Base-by-base conservation (phyloP, 1,284 basidiomycete genomes). In the Anthracocystis setariae region DNA sequence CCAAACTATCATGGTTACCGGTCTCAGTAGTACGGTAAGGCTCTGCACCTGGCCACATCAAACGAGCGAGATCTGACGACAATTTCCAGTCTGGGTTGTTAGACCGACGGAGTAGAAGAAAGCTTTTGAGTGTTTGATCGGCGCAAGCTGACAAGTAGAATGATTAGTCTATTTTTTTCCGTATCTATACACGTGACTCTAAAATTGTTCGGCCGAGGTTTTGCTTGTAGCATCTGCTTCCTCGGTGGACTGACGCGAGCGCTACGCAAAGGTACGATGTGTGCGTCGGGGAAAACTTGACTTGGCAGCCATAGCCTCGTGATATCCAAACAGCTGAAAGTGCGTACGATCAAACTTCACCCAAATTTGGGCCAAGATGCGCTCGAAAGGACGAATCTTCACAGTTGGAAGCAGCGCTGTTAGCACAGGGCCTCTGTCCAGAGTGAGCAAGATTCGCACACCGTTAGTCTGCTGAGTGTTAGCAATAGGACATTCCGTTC, bases 401-500 rank as follows among this genome's bases (percentile, higher is more conserved):
- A 38, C 15, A 43, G 40, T 7, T 21, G 44, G 9, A 24, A 15
- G 25, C n/a, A 20, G 10, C 13, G 25, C n/a, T 13, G 35, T 37
- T 37, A n/a, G 35, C 35, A 37, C 35, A 37, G 17, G 20, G n/a
- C 25, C 39, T n/a, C 35, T 5, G 35, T 37, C 35, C 35, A 17
- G 7, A 17, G 13, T 17, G n/a, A 37, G 17, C 8, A 37, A 37
- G 35, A 9, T 15, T 37, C n/a, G 35, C 35, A 37, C 35, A 15
- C 17, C 23, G 37, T n/a, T n/a, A n/a, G n/a, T 35, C 35, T 37
- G 49, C 27, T 47, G 44, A 32, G 29, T 49, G 60, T 25, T 48
- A 45, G 24, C 46, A 39, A 49, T 60, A 51, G 56, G 51, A 66
- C 46, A 51, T 51, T 51, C 17, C 40, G 45, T 21, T 27, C n/a